Base-by-base conservation (phyloP, 495 filamentous ascomycete genomes). In the Hyaloscypha hepaticicola region DNA sequence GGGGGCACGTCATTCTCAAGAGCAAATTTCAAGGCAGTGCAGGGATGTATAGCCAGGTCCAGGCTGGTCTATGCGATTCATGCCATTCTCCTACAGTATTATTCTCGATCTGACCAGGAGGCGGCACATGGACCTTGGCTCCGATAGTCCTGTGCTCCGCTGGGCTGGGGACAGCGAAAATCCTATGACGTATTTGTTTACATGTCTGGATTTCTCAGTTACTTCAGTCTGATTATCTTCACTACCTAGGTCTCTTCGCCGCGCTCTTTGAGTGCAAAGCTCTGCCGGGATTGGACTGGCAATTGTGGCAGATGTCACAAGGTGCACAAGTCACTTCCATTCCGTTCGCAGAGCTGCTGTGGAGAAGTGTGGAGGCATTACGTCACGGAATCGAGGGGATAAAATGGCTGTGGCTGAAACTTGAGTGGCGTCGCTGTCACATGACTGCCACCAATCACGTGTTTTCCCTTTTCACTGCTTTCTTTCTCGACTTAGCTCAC, bases 291-390 rank as follows among this genome's bases (percentile, higher is more conserved):
- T 33, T 33, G 6, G 31, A 7, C 31, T 7, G 31, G 6, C 7
- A 33, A 33, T 16, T 14, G 38, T 45, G 38, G 38, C 38, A 19
- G 38, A 45, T 45, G 38, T 45, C 38, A 14, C 38, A 33, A 33
- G 31, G 31, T 33, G 31, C n/a, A n/a, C n/a, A n/a, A n/a, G n/a
- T n/a, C n/a, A n/a, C n/a, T n/a, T n/a, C n/a, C n/a, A n/a, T n/a
- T n/a, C n/a, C n/a, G n/a, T n/a, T n/a, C n/a, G n/a, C n/a, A 51
- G 52, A 55, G 52, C 52, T 55, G 24, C 52, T 57, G 53, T 57
- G 56, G 34, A 27, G 25, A 25, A 55, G 24, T 22, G 12, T 24
- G 52, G 24, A 55, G 5, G 31, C 12, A 34, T 34, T 34, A 34
- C 31, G 12, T 34, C 31, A 34, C n/a, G n/a, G n/a, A n/a, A n/a